These are phyloP conservation scores for Lasiodiplodia theobromae DNA, from an alignment of 2,329 filamentous ascomycete species.

Conservation along the genomic window DNA sequence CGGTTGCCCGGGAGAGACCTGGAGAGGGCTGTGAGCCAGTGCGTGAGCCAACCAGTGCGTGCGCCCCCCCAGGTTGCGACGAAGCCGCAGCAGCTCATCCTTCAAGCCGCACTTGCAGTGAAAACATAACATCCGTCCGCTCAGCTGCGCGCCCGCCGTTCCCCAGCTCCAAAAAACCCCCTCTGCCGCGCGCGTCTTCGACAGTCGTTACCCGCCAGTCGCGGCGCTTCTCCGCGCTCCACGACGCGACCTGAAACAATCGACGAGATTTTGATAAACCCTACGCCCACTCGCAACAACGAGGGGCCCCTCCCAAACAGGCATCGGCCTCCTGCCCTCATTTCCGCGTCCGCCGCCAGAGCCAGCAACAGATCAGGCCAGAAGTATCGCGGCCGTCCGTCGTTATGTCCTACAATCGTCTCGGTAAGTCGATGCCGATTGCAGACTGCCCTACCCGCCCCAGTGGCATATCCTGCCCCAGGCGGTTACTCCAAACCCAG, in stretches of 20 bases:
- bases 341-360: conserved; percentile 21
- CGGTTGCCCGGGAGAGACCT: conserved; percentile 5
- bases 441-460: conserved; percentile 45
- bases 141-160: not conserved
- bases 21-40: not conserved
- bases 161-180: not conserved
- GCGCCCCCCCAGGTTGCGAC: conserved; percentile 10
- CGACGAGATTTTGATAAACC: conserved; percentile 23
- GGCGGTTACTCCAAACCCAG: conserved; percentile 15
- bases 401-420: conserved; percentile 54
- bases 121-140: conserved; percentile 6
- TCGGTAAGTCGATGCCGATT: conserved; percentile 51
- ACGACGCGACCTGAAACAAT: conserved; percentile 25
- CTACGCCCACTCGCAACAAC: conserved; percentile 13
- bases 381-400: conserved; percentile 11
- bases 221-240: conserved; percentile 21
- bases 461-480: not conserved
- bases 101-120: conserved; percentile 4
- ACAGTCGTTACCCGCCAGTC: conserved; percentile 8
- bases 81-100: conserved; percentile 7
- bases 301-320: conserved; percentile 6
- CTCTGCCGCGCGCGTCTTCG: not conserved
- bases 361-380: conserved; percentile 15
- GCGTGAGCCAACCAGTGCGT: not conserved
- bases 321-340: conserved; percentile 26